A percentile compares a stretch with the other conserved stretches of the same genome.
These are phyloP conservation scores for Paecilomyces niveus DNA, from an alignment of 2,329 filamentous ascomycete genomes.

Conservation along the genomic window DNA sequence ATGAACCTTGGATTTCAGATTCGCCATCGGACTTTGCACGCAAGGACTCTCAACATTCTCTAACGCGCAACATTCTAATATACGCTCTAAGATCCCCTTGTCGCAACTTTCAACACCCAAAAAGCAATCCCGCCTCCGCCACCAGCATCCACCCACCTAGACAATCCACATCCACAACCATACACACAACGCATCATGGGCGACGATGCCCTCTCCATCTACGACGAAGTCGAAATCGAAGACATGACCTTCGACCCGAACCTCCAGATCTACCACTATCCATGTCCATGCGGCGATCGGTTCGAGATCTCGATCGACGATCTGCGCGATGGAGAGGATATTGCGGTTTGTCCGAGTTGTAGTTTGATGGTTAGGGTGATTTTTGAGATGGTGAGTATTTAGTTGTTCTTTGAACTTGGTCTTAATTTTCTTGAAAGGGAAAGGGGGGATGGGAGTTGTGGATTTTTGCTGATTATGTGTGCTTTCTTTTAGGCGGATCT, in stretches of 20 bases:
- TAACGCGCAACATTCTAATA: too few relatives aligned
- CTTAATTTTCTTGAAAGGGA: slow-evolving; percentile 2
- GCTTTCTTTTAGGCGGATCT: slow-evolving; percentile 40
- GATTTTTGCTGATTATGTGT: not conserved
- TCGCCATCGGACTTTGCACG: not conserved
- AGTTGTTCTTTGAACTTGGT: not conserved
- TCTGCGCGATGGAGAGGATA: slow-evolving; percentile 80
- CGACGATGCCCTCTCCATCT: slow-evolving; percentile 65
- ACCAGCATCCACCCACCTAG: not conserved
- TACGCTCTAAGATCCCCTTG: too few relatives aligned
- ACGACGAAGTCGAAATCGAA: slow-evolving; percentile 98
- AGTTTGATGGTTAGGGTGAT: slow-evolving; percentile 95
- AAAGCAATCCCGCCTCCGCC: not conserved
- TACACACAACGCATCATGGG: slow-evolving; percentile 43
- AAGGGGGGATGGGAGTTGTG: too few relatives aligned
- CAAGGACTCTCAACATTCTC: too few relatives aligned
- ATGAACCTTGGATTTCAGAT: not conserved
- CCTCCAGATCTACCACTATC: slow-evolving; percentile 87
- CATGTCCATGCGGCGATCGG: slow-evolving; percentile 92
- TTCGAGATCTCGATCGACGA: slow-evolving; percentile 87
- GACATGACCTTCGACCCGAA: slow-evolving; percentile 87
- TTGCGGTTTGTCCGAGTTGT: slow-evolving; percentile 96
- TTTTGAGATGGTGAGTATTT: slow-evolving; percentile 68
- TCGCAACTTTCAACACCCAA: not conserved
- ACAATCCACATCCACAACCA: not conserved